Percentiles rank a stretch among this genome's conserved stretches.
Conservation (phyloP, 1,284 basidiomycete genomes). For the Cryptococcus sp. region DNA sequence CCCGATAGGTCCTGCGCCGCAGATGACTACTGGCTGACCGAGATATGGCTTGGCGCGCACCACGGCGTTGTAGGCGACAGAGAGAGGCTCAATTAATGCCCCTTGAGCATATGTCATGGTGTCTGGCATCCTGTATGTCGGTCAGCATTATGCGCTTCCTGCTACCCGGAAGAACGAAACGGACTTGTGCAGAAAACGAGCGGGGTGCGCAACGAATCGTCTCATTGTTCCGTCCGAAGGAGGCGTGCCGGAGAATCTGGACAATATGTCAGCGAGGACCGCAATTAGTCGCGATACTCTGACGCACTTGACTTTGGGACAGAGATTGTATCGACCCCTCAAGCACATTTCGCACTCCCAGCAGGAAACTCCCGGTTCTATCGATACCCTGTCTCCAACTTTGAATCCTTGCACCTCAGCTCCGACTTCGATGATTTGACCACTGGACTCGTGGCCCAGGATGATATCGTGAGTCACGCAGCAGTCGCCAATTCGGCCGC, state of each 20-base stretch:
- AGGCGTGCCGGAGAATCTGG: conserved; percentile 41
- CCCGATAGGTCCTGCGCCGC: conserved; percentile 51
- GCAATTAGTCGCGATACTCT: background rate
- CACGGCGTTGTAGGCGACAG: conserved; percentile 50
- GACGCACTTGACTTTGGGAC: conserved; percentile 33
- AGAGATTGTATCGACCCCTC: conserved; percentile 48
- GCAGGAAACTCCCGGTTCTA: conserved; percentile 55
- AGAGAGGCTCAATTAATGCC: conserved; percentile 52
- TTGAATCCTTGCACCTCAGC: conserved; percentile 45
- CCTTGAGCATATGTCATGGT: conserved; percentile 50
- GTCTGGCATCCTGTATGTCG: conserved; percentile 45
- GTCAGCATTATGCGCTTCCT: no score
- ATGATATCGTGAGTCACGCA: conserved; percentile 41
- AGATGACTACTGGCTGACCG: conserved; percentile 39
- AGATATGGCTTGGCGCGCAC: conserved; percentile 47
- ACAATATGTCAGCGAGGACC: background rate
- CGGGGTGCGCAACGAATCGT: conserved; percentile 53
- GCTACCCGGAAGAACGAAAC: conserved; percentile 8
- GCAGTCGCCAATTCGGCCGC: conserved; percentile 37
- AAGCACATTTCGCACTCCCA: conserved; percentile 48
- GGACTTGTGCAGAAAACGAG: conserved; percentile 52
- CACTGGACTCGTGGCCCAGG: conserved; percentile 54
- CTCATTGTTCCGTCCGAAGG: conserved; percentile 42
- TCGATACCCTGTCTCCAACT: conserved; percentile 53
- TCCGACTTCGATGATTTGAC: conserved; percentile 51